A percentile compares a stretch with the other conserved stretches of the same genome.
phyloP scores from a whole-genome alignment of 2,329 filamentous ascomycete species.

The Talaromyces piceae region DNA sequence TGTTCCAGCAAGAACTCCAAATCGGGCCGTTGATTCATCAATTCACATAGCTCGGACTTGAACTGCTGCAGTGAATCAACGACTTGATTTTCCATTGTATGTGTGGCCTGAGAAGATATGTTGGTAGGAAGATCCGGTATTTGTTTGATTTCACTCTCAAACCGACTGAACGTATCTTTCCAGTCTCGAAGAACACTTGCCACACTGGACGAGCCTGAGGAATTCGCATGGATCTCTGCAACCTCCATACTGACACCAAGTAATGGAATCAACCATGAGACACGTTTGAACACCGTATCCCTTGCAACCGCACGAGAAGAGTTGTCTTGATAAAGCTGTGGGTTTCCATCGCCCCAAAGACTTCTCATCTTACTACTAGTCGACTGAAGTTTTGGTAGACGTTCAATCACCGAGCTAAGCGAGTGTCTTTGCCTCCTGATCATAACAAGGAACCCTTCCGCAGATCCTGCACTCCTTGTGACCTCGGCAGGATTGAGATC shows the following conservation, averaged over 20 bases:
- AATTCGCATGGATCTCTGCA: constrained; percentile 58
- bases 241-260: constrained; percentile 56
- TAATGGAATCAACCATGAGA: constrained; percentile 62
- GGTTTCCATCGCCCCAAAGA: constrained; percentile 24
- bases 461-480: constrained; percentile 66
- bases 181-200: constrained; percentile 44
- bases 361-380: constrained; percentile 25
- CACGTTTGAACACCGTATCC: constrained; percentile 20
- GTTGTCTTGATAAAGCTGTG: constrained; percentile 18
- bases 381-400: constrained; percentile 23
- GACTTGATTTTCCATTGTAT: constrained; percentile 22
- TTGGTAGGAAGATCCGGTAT: constrained; percentile 46
- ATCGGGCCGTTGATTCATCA: constrained; percentile 46
- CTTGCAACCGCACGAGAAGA: constrained; percentile 14
- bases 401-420: constrained; percentile 25
- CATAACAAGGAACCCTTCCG: constrained; percentile 72
- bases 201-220: constrained; percentile 49
- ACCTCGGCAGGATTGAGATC: constrained; percentile 79
- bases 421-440: constrained; percentile 32
- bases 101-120: constrained; percentile 34
- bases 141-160: constrained; percentile 37
- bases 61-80: constrained; percentile 22
- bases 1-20: constrained; percentile 60
- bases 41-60: constrained; percentile 36
- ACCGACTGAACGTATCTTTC: constrained; percentile 41